Base-by-base conservation (phyloP, 108 stramenopile species). In the Schizochytrium sp. region DNA sequence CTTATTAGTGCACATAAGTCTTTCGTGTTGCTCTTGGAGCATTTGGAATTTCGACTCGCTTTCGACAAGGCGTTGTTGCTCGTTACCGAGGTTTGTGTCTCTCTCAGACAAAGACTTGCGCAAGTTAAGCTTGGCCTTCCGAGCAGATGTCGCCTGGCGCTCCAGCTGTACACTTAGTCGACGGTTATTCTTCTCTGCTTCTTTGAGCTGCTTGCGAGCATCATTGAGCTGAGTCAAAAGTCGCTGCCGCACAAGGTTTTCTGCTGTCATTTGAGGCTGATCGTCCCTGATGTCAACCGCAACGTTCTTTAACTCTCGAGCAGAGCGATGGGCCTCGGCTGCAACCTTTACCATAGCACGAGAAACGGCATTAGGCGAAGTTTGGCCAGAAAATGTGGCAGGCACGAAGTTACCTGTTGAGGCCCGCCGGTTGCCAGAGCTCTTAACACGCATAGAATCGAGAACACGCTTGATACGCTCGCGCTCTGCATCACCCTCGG, bases 161-260 rank as follows among this genome's bases (percentile, higher is more conserved):
- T 83, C 76, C 3, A 83, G 76, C 53, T 83, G 76, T 1, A 83
- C 76, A 17, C 40, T 17, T 5, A 83, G 53, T 55, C 76, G 76
- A 7, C 76, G 76, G 53, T 83, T 83, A 7, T 17, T 50, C 28
- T 83, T 83, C 55, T 83, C 76, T 5, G 53, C 45, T 53, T 83
- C 76, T 2, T 55, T 49, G 3, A 83, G 76, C 28, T 83, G 76
- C n/a, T 83, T 83, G 45, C 76, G 76, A 47, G 76, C 53, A 55
- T 83, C 76, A 38, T 38, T 55, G 12, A 83, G 76, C 76, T 83
- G 76, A n/a, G 47, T 83, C 76, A 83, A 40, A 13, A 83, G 76
- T 13, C 53, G 10, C 50, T 55, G 5, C 7, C 76, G 47, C 5
- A 83, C 76, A 1, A 83, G 28, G 5, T n/a, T 83, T 5, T 83